These are phyloP conservation scores for Epichloe festucae DNA, from an alignment of 2,329 filamentous ascomycete species.

Conservation along the genomic window DNA sequence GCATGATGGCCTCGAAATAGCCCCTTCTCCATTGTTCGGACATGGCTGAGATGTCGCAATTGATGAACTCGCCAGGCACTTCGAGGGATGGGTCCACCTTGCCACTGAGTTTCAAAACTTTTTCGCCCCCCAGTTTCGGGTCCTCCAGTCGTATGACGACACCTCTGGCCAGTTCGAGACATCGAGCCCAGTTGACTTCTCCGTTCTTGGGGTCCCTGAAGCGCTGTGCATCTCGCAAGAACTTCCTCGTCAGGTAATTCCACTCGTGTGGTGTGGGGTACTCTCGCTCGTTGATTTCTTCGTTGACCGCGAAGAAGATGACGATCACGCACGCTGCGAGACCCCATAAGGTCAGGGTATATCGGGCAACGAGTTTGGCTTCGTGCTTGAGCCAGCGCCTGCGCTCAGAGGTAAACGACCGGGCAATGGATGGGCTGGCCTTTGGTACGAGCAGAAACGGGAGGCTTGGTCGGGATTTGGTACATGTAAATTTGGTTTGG, in stretches of 20 bases:
- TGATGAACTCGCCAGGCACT: slow-evolving; percentile 49
- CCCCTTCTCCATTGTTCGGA: slow-evolving; percentile 75
- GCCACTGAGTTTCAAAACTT: slow-evolving; percentile 38
- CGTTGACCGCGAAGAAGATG: slow-evolving; percentile 52
- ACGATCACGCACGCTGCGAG: slow-evolving; percentile 46
- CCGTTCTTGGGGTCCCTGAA: slow-evolving; percentile 40
- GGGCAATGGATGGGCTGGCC: slow-evolving; percentile 42
- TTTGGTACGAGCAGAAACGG: slow-evolving; percentile 37
- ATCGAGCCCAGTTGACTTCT: slow-evolving; percentile 52
- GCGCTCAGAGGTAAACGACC: slow-evolving; percentile 69
- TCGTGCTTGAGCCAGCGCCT: slow-evolving; percentile 59
- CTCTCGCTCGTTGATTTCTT: slow-evolving; percentile 61
- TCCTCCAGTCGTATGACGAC: slow-evolving; percentile 59
- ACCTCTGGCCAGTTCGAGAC: slow-evolving; percentile 46
- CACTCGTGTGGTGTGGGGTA: slow-evolving; percentile 79
- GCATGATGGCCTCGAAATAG: slow-evolving; percentile 74
- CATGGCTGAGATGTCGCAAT: slow-evolving; percentile 60
- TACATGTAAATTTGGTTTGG: slow-evolving; percentile 16
- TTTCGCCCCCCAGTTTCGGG: slow-evolving; percentile 52
- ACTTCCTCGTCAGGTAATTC: slow-evolving; percentile 56
- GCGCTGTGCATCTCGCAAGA: slow-evolving; percentile 50
- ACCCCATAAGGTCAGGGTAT: slow-evolving; percentile 52
- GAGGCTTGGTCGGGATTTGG: slow-evolving; percentile 21
- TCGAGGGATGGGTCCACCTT: slow-evolving; percentile 56
- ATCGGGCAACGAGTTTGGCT: slow-evolving; percentile 55